Evolutionary conservation across 768 basidiomycete species (phyloP), one percentile per base, ranked within the genome.

Genomic region (Suillus americanus): DNA sequence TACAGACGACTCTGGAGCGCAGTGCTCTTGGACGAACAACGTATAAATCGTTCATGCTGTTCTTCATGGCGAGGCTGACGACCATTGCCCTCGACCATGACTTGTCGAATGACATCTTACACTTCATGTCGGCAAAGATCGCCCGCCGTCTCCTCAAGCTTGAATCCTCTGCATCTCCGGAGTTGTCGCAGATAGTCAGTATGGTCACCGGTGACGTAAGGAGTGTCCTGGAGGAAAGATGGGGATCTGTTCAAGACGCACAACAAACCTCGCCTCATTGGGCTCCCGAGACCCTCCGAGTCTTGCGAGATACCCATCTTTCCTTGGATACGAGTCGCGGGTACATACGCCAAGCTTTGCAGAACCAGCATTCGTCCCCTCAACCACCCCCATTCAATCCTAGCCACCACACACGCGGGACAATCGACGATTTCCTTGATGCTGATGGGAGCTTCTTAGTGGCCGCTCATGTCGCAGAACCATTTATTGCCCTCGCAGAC

Each of bases 71-170:
- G 28, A 5, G 48, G 16, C 40, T 78, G 37, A 62, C 70, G 0
- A 48, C 62, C 8, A 60, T 66, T 18, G 63, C 61, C 13, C 9
- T 62, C 2, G 23, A n/a, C 18, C 14, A 28, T 1, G 55, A 65
- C 20, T 37, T 71, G 14, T 33, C 66, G 10, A 79, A 72, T 54
- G 79, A 83, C 23, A 48, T 79, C 6, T 71, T 84, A 28, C 76
- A 76, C 23, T 68, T 66, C 66, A 77, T 80, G 64, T 70, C 73
- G 40, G 63, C 74, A 33, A 84, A 83, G 69, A 67, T 81, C 14
- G 72, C 73, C 5, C 68, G 76, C 37, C 76, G 82, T 5, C 61
- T 80, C 48, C 65, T 66, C 48, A 84, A 84, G 65, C 74, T 83
- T 0, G 69, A 70, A 2, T 56, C 65, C 12, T 66, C 62, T 0